Percentiles rank a stretch among this genome's conserved stretches.
Conservation (phyloP, 495 filamentous ascomycete genomes). For the Penicillium bialowiezense region DNA sequence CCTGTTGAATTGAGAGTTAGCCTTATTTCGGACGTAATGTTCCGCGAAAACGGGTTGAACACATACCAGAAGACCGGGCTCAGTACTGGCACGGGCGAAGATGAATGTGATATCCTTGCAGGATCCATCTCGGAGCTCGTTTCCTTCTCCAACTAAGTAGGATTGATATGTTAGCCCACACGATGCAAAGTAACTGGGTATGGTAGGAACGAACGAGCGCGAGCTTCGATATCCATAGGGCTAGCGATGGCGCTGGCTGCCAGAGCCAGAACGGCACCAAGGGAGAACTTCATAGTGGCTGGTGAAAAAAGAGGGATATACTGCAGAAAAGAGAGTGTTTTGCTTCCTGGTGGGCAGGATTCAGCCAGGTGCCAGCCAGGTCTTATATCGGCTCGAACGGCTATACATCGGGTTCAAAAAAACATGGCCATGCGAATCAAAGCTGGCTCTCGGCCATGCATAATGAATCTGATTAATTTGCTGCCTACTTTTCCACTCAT, state of each 20-base stretch:
- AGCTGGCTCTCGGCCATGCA: neutral
- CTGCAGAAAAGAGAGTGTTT: neutral
- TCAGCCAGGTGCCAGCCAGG: neutral
- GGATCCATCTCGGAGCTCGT: slow-evolving; percentile 42
- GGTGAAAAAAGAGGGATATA: neutral
- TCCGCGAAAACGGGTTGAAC: neutral
- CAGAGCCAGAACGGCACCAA: slow-evolving; percentile 6
- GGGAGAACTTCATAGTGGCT: slow-evolving; percentile 6
- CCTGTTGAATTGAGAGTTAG: slow-evolving; percentile 19
- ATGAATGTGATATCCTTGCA: slow-evolving; percentile 52
- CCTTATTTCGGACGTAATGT: neutral
- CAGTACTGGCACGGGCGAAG: slow-evolving; percentile 49
- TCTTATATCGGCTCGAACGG: neutral
- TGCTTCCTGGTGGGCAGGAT: neutral
- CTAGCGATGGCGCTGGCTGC: slow-evolving; percentile 11
- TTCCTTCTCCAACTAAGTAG: slow-evolving; percentile 16
- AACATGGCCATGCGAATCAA: neutral
- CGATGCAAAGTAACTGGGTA: neutral
- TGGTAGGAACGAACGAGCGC: slow-evolving; percentile 6
- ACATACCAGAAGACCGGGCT: slow-evolving; percentile 21
- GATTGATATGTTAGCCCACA: neutral
- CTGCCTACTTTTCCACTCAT: neutral
- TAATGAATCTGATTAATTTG: neutral
- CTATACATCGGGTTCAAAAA: neutral
- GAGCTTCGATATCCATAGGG: slow-evolving; percentile 12